These are phyloP conservation scores for Cryptococcus amylolentus DNA, from an alignment of 1,284 basidiomycete genomes.

Conservation along the genomic window DNA sequence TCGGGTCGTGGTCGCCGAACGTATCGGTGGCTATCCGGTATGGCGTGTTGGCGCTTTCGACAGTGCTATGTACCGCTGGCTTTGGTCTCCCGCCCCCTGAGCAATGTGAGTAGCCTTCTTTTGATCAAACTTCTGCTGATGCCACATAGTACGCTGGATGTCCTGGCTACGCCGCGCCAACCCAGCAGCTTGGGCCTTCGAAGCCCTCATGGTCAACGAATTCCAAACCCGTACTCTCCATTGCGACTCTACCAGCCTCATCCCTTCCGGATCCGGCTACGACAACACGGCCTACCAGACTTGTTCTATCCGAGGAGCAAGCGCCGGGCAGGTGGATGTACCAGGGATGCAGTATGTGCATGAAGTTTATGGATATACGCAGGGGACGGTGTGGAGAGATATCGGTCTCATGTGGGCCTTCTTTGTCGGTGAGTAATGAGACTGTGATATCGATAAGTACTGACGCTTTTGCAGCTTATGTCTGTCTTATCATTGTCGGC, in stretches of 20 bases:
- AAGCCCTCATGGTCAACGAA: neutral
- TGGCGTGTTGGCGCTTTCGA: conserved; percentile 8
- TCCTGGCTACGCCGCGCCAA: neutral
- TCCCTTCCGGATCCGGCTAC: neutral
- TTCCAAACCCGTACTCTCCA: neutral
- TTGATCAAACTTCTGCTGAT: too few relatives aligned
- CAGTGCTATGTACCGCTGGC: conserved; percentile 32
- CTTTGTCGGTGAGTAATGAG: too few relatives aligned
- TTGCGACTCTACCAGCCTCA: neutral
- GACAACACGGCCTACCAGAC: neutral
- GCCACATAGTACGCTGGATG: too few relatives aligned
- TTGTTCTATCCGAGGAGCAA: too few relatives aligned
- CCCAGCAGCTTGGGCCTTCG: neutral
- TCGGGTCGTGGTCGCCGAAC: neutral
- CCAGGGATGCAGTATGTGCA: too few relatives aligned
- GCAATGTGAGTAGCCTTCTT: neutral
- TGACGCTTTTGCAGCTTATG: too few relatives aligned
- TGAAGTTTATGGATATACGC: too few relatives aligned
- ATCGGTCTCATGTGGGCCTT: conserved; percentile 60
- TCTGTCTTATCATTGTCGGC: too few relatives aligned
- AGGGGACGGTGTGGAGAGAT: conserved; percentile 38
- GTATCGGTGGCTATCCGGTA: neutral
- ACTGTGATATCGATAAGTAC: conserved; percentile 21
- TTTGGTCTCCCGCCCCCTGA: neutral
- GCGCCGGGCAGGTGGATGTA: too few relatives aligned